Evolutionary conservation across 2,329 filamentous ascomycete species (phyloP), one percentile per base, ranked within the genome.

Genomic region (Alternaria panax): DNA sequence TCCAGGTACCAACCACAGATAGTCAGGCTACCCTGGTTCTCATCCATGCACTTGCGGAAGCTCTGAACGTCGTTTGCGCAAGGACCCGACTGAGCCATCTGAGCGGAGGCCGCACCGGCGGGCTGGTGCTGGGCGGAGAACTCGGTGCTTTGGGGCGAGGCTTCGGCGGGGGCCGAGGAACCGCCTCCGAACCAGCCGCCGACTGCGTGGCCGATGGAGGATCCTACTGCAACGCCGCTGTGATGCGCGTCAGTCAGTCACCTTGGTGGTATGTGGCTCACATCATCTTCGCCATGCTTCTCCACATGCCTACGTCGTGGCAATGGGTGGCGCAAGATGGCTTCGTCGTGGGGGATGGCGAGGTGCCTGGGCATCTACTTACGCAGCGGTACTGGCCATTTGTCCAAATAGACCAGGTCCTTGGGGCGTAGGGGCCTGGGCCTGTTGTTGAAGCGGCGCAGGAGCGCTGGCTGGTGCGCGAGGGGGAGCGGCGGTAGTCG

Each of bases 1-100:
- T 99, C 95, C 73, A 99, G 83, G 80, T 99, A 99, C 93, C 94
- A 99, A 69, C 91, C 91, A 84, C 95, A 99, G 77, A 97, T 96
- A 77, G 90, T 90, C 90, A 99, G 88, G 82, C 95, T 93, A 70
- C 95, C 95, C 77, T 88, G 84, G 80, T 99, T 91, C 76, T 98
- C 92, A 80, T 98, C 93, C 90, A 99, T 90, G 86, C 95, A 99
- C 83, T 90, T 90, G 74, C 92, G 93, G 86, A 99, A 98, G 81
- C 87, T 88, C 80, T 89, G 88, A 54, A 93, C 88, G 71, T 95
- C 92, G 54, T 85, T 87, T 65, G 88, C 88, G 83, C 95, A 99
- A 79, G 72, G 75, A 25, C 72, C 73, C 43, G 66, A 55, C 50
- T 66, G 60, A 55, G 70, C 57, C 62, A 72, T 77, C 38, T 76